These are phyloP conservation scores for Talaromyces borbonicus DNA, from an alignment of 495 filamentous ascomycete genomes.

Conservation along the genomic window DNA sequence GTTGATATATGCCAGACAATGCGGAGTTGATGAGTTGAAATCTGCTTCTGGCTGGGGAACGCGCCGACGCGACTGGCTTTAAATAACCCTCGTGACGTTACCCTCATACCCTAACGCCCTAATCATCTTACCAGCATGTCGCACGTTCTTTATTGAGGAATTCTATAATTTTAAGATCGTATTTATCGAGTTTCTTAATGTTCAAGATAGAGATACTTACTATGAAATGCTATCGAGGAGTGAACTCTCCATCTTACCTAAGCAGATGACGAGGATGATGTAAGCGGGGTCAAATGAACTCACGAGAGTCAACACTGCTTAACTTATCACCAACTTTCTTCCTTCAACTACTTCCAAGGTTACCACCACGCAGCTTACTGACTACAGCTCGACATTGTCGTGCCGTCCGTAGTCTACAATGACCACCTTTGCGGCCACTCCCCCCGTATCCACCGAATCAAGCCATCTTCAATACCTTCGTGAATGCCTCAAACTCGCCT, in stretches of 20 bases:
- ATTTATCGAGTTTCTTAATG: too few relatives aligned
- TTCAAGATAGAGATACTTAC: too few relatives aligned
- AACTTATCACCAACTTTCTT: neutral
- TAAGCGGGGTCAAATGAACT: neutral
- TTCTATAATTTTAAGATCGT: too few relatives aligned
- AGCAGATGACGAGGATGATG: neutral
- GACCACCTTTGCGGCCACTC: conserved; percentile 5
- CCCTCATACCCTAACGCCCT: too few relatives aligned
- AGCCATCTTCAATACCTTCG: conserved; percentile 58
- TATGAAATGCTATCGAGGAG: too few relatives aligned
- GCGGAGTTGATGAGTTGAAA: neutral
- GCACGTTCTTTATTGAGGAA: too few relatives aligned
- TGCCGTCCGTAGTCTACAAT: too few relatives aligned
- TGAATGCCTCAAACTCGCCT: conserved; percentile 62
- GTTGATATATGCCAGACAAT: too few relatives aligned
- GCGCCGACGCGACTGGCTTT: conserved; percentile 1
- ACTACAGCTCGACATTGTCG: too few relatives aligned
- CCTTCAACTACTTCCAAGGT: neutral
- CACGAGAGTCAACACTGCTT: neutral
- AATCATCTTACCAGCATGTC: too few relatives aligned
- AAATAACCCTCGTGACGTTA: neutral
- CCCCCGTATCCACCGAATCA: conserved; percentile 17
- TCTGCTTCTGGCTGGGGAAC: neutral
- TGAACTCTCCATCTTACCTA: neutral
- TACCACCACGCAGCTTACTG: neutral